Percentiles rank a stretch among this genome's conserved stretches.
phyloP scores from a whole-genome alignment of 2,329 filamentous ascomycete species.

The Trichophaea hybrida region DNA sequence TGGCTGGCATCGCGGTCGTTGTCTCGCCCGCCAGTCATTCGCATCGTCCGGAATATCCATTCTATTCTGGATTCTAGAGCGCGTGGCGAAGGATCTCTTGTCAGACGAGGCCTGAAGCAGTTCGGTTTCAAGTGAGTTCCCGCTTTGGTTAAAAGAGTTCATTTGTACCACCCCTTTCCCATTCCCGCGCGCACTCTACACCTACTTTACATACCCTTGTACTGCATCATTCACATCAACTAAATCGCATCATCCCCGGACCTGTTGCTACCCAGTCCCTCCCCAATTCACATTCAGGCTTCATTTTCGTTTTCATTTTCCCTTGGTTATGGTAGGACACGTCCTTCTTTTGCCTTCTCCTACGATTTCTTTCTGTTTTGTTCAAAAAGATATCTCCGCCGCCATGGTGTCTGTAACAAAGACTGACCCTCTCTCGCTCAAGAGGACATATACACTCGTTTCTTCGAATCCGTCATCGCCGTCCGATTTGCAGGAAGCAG shows the following conservation, averaged over 20 bases:
- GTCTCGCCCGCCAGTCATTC: not conserved
- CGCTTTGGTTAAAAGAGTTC: conserved; percentile 16
- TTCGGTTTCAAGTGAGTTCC: not conserved
- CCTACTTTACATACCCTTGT: conserved; percentile 8
- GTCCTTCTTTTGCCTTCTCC: conserved; percentile 15
- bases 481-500: conserved; percentile 14
- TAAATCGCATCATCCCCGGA: not conserved
- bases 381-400: conserved; percentile 11
- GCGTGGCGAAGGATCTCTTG: conserved; percentile 1
- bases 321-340: conserved; percentile 15
- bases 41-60: not conserved
- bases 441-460: conserved; percentile 22
- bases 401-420: conserved; percentile 14
- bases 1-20: not conserved
- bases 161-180: conserved; percentile 22
- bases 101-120: conserved; percentile 2
- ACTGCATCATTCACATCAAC: conserved; percentile 7
- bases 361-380: conserved; percentile 10
- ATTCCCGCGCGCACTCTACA: conserved; percentile 8
- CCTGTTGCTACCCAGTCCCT: not conserved
- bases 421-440: conserved; percentile 19
- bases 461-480: conserved; percentile 20
- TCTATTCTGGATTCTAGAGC: conserved; percentile 1
- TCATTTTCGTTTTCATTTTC: conserved; percentile 2
- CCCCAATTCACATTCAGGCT: conserved; percentile 1